phyloP scores from a whole-genome alignment of 176 grass and related monocot species.

The Leersia perrieri region DNA sequence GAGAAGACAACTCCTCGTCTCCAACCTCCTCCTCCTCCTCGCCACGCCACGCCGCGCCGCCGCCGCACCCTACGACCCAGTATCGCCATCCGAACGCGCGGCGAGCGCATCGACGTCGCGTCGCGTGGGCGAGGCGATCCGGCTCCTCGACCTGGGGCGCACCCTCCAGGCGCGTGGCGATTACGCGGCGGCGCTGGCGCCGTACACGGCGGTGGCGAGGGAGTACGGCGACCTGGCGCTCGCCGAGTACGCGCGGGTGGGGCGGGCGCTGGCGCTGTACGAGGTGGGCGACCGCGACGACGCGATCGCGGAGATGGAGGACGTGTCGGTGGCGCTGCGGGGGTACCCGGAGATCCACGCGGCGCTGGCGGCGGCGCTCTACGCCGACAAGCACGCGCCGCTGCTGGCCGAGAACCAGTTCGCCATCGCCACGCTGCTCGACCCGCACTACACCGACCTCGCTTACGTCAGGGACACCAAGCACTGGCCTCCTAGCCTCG shows the following conservation, averaged over 20 bases:
- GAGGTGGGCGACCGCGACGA: slow-evolving; percentile 92
- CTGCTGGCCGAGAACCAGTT: slow-evolving; percentile 93
- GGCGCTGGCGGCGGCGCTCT: slow-evolving; percentile 90
- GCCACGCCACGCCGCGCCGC: not conserved
- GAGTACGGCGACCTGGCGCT: slow-evolving; percentile 82
- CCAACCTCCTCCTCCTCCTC: slow-evolving; percentile 24
- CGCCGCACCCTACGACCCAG: slow-evolving; percentile 37
- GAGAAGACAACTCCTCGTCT: slow-evolving; percentile 35
- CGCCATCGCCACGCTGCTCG: slow-evolving; percentile 91
- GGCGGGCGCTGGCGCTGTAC: slow-evolving; percentile 83
- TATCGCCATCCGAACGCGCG: slow-evolving; percentile 46
- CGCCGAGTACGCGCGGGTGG: slow-evolving; percentile 86
- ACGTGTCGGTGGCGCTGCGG: slow-evolving; percentile 91
- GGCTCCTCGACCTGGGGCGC: slow-evolving; percentile 58
- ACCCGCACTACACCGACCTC: slow-evolving; percentile 90
- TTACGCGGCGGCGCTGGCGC: slow-evolving; percentile 61
- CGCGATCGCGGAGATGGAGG: slow-evolving; percentile 96
- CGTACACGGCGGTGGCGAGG: slow-evolving; percentile 62
- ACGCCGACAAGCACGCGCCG: slow-evolving; percentile 84
- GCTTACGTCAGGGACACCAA: slow-evolving; percentile 90
- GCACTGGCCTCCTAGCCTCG: slow-evolving; percentile 92
- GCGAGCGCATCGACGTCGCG: slow-evolving; percentile 53
- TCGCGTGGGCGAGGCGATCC: slow-evolving; percentile 61
- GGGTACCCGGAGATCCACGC: slow-evolving; percentile 98
- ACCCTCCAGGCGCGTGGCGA: slow-evolving; percentile 90